Percentiles rank a stretch among this genome's conserved stretches.
Evolutionary conservation across 345 rosid genomes (phyloP).

Genomic region (Salix arbutifolia): DNA sequence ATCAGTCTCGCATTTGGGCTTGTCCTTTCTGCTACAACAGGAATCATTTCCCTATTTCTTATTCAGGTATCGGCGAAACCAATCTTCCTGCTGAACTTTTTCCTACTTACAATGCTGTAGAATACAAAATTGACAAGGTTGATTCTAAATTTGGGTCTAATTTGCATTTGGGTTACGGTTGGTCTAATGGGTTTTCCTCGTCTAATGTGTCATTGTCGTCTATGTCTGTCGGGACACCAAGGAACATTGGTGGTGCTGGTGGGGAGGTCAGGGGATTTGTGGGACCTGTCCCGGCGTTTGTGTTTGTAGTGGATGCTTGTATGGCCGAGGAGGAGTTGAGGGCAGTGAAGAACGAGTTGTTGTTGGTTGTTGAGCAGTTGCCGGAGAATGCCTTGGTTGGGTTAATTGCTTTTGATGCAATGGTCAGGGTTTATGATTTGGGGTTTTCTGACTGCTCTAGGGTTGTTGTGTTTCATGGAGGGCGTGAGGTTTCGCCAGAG

Average conservation of each 20-base stretch:
- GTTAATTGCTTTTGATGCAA: conserved; percentile 69
- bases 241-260: conserved; percentile 21
- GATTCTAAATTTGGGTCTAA: conserved; percentile 9
- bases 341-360: conserved; percentile 65
- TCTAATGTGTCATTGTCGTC: conserved; percentile 48
- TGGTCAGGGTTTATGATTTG: conserved; percentile 83
- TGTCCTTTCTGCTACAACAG: conserved; percentile 74
- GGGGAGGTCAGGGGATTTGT: conserved; percentile 27
- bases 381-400: conserved; percentile 74
- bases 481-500: conserved; percentile 60
- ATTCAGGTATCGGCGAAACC: conserved; percentile 68
- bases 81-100: conserved; percentile 96
- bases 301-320: conserved; percentile 77
- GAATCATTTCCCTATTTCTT: conserved; percentile 71
- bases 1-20: conserved; percentile 75
- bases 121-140: conserved; percentile 35
- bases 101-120: conserved; percentile 85
- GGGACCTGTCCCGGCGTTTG: conserved; percentile 69
- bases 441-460: conserved; percentile 68
- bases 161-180: conserved; percentile 14
- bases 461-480: conserved; percentile 73
- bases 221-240: conserved; percentile 34
- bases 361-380: conserved; percentile 71
- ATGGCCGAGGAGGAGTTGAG: conserved; percentile 62
- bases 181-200: conserved; percentile 30